These are phyloP conservation scores for Lathyrus aphaca DNA, from an alignment of 306 rosid genomes.

Conservation along the genomic window DNA sequence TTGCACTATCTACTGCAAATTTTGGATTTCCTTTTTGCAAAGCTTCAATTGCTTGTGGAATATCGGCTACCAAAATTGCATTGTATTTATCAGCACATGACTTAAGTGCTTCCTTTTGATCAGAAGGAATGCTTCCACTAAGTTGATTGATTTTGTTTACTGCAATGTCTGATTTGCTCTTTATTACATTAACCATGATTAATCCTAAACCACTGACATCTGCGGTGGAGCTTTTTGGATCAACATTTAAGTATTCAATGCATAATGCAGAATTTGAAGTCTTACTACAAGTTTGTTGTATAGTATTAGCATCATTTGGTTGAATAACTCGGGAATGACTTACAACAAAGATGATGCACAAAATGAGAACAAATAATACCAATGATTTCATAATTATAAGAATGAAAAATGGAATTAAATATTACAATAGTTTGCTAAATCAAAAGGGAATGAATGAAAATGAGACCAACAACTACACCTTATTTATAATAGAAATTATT, in stretches of 20 bases:
- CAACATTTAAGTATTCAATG: constrained; percentile 36
- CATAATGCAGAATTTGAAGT: constrained; percentile 51
- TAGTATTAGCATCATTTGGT: constrained; percentile 8
- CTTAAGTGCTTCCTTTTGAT: constrained; percentile 2
- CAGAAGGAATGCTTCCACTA: background rate
- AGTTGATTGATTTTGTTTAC: background rate
- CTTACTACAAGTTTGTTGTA: constrained; percentile 45
- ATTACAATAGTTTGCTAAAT: no score
- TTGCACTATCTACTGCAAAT: constrained; percentile 44
- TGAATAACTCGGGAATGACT: constrained; percentile 5
- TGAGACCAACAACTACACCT: no score
- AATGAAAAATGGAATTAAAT: no score
- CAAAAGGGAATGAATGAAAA: no score
- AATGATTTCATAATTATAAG: background rate
- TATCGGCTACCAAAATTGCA: constrained; percentile 38
- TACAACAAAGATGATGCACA: background rate
- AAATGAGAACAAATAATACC: background rate
- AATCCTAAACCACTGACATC: constrained; percentile 43
- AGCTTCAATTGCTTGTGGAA: constrained; percentile 43
- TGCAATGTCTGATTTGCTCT: constrained; percentile 39
- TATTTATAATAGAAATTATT: no score
- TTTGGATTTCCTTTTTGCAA: constrained; percentile 43
- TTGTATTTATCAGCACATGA: constrained; percentile 34
- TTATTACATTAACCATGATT: constrained; percentile 44
- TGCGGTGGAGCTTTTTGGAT: constrained; percentile 39